Conservation (phyloP, 2,329 filamentous ascomycete species). For the Penicillium olsonii region DNA sequence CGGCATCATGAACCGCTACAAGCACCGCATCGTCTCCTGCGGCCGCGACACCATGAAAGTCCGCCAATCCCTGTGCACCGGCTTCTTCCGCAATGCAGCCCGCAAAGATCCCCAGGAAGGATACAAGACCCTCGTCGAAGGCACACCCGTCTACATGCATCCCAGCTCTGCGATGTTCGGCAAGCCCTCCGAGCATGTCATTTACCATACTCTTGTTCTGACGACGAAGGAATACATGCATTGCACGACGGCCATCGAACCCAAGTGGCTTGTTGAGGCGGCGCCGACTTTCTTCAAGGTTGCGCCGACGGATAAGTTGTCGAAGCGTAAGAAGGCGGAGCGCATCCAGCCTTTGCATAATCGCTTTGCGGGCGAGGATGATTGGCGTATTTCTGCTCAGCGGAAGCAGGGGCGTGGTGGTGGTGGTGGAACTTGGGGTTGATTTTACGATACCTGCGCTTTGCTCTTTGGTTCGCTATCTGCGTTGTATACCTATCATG, state of each 20-base stretch:
- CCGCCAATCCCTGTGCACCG: conserved; percentile 82
- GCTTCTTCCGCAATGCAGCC: conserved; percentile 94
- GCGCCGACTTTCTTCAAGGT: conserved; percentile 99
- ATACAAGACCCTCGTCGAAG: conserved; percentile 96
- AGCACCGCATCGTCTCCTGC: conserved; percentile 78
- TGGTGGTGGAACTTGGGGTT: conserved; percentile 88
- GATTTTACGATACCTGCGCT: conserved; percentile 18
- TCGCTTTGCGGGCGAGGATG: conserved; percentile 86
- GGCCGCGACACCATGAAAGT: conserved; percentile 85
- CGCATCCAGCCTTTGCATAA: conserved; percentile 94
- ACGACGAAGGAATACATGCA: conserved; percentile 96
- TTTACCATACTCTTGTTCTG: conserved; percentile 69
- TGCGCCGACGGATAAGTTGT: conserved; percentile 79
- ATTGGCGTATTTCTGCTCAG: conserved; percentile 92
- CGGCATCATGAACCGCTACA: conserved; percentile 91
- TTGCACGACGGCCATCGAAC: conserved; percentile 87
- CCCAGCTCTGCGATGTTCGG: conserved; percentile 89
- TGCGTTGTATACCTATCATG: background rate
- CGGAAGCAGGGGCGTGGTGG: conserved; percentile 79
- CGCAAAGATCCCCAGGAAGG: conserved; percentile 95
- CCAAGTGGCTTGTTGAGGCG: conserved; percentile 89
- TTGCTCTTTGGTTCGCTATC: background rate
- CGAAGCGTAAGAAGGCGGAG: conserved; percentile 90
- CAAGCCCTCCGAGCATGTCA: conserved; percentile 93
- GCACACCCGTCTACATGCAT: conserved; percentile 92